Evolutionary conservation across 495 filamentous ascomycete genomes (phyloP).

Genomic region (Penicillium angulare): DNA sequence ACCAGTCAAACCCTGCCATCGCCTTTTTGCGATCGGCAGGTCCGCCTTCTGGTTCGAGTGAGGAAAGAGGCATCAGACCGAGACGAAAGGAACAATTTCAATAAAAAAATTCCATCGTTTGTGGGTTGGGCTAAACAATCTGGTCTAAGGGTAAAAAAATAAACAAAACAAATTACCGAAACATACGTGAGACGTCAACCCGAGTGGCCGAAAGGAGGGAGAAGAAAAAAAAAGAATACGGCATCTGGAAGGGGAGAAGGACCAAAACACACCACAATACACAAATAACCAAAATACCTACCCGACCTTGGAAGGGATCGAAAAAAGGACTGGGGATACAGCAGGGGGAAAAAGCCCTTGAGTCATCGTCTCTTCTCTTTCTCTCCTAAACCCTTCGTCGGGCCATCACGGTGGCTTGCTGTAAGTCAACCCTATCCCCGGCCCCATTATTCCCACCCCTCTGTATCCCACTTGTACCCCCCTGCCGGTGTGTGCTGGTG

Average conservation of each 20-base stretch:
- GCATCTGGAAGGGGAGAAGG: no score
- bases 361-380: background rate
- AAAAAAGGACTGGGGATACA: slow-evolving; percentile 1
- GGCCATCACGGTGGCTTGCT: slow-evolving; percentile 12
- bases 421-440: slow-evolving; percentile 13
- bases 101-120: slow-evolving; percentile 1
- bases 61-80: background rate
- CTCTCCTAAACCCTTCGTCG: background rate
- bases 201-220: background rate
- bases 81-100: no score
- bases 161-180: background rate
- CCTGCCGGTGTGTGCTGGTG: slow-evolving; percentile 1
- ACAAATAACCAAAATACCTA: background rate
- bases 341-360: no score
- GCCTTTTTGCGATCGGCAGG: slow-evolving; percentile 30
- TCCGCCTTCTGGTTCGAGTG: slow-evolving; percentile 17
- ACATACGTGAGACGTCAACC: slow-evolving; percentile 1
- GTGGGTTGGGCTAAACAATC: slow-evolving; percentile 1
- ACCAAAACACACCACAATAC: background rate
- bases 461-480: background rate
- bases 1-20: slow-evolving; percentile 21
- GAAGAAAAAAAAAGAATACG: slow-evolving; percentile 2
- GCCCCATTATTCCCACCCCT: background rate
- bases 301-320: no score
- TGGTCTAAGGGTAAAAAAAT: background rate